phyloP scores from a whole-genome alignment of 129 eudicot genomes.

The Kitagawia praeruptora region DNA sequence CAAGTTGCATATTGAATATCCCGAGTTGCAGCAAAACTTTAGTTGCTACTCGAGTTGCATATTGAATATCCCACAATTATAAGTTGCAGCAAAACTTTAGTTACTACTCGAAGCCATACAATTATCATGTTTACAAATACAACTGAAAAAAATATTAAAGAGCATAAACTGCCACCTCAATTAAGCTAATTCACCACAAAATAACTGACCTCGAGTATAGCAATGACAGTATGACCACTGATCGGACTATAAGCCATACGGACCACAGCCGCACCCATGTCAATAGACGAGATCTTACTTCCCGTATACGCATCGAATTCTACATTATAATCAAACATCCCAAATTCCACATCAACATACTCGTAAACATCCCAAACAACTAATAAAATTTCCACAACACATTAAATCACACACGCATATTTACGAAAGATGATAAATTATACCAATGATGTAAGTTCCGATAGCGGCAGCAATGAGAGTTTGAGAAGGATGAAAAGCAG shows the following conservation, averaged over 20 bases:
- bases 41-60: background rate
- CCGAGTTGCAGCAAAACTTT: conserved; percentile 27
- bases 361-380: background rate
- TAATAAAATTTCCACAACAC: background rate
- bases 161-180: background rate
- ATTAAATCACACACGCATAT: background rate
- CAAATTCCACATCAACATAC: conserved; percentile 2
- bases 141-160: background rate
- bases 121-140: background rate
- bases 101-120: background rate
- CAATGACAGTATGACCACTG: conserved; percentile 71
- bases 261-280: conserved; percentile 89
- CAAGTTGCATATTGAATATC: conserved; percentile 33
- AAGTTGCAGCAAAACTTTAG: too few relatives aligned
- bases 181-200: background rate
- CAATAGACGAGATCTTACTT: conserved; percentile 87
- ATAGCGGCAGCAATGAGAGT: conserved; percentile 77
- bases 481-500: conserved; percentile 86
- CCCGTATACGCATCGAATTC: conserved; percentile 94
- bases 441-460: conserved; percentile 81
- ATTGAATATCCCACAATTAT: too few relatives aligned
- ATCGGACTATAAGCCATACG: conserved; percentile 93
- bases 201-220: conserved; percentile 78
- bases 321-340: conserved; percentile 15
- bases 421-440: background rate